Conservation (phyloP, 2,329 filamentous ascomycete genomes). For the Colletotrichum siamense region DNA sequence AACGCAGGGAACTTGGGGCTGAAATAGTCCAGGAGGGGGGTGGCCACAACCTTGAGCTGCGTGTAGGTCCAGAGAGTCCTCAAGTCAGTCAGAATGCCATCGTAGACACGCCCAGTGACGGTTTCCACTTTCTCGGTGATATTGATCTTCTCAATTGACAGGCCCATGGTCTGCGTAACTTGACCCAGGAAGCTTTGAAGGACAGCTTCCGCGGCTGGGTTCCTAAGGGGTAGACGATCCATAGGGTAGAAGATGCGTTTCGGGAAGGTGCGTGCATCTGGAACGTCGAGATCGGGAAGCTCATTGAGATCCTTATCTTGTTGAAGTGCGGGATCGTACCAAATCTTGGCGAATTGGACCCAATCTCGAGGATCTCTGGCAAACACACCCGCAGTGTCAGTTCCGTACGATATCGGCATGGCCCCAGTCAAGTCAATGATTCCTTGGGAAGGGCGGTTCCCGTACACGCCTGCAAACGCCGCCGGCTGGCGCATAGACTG, state of each 20-base stretch:
- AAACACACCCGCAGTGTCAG: not conserved
- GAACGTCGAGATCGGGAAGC: not conserved
- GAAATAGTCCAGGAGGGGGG: not conserved
- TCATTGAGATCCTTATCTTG: not conserved
- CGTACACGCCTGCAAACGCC: not conserved
- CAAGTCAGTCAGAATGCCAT: rapidly evolving
- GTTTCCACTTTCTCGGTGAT: not conserved
- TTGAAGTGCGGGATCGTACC: not conserved
- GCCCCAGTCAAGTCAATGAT: not conserved
- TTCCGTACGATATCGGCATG: not conserved
- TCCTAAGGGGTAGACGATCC: not conserved
- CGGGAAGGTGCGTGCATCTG: not conserved
- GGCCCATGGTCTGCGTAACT: not conserved
- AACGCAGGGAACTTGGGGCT: not conserved
- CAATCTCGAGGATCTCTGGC: not conserved
- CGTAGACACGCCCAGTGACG: not conserved
- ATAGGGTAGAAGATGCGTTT: not conserved
- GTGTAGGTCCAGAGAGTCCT: not conserved
- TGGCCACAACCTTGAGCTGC: not conserved
- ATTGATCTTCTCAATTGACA: not conserved
- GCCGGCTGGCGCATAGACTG: not conserved
- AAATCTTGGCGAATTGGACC: not conserved
- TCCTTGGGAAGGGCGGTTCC: rapidly evolving
- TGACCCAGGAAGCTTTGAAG: not conserved
- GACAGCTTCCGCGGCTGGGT: not conserved